Base-by-base conservation (phyloP, 495 filamentous ascomycete genomes). In the Chaetomium fimeti region DNA sequence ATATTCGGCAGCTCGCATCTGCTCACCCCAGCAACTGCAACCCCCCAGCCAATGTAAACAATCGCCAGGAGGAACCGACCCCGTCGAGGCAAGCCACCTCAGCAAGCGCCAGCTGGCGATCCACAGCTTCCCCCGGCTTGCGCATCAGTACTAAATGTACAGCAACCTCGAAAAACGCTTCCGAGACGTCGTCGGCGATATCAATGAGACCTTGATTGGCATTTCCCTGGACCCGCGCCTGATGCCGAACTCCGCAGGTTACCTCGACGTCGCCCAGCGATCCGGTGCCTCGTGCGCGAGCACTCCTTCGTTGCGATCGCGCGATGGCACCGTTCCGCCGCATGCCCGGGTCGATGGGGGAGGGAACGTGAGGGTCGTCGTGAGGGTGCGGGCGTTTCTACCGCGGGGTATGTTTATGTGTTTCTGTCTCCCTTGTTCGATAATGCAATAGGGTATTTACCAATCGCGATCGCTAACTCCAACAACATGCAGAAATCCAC, bases 281-380 rank as follows among this genome's bases (percentile, higher is more conserved):
- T 63, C 73, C 61, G 69, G 83, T 55, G 84, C 80, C 62, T 88
- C 84, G 36, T 84, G 80, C 60, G 87, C 87, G 53, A 90, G 87
- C 51, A 85, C 85, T 15, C 85, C 85, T 27, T 92, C 89, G 42
- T 74, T 94, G 71, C 88, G 91, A 45, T 89, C 89, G 15, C 79
- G 89, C 68, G 88, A 92, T 72, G 83, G 85, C 36, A 83, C 84
- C 27, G 74, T 85, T 16, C 75, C 78, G 42, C 69, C 76, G 29
- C 77, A 76, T 49, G 76, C 79, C 55, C 78, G 75, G 75, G 76
- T 75, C 72, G 82, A 84, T 49, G 77, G 81, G 16, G 91, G 88
- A 42, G 92, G 91, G 16, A 97, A 98, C 81, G 93, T 98, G 58
- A 87, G 89, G 73, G 94, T 98, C 22, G 94, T 97, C 16, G 94